Percentiles rank a stretch among this genome's conserved stretches.
Conservation (phyloP, 176 grass and related monocot genomes). For the Aegilops longissima region DNA sequence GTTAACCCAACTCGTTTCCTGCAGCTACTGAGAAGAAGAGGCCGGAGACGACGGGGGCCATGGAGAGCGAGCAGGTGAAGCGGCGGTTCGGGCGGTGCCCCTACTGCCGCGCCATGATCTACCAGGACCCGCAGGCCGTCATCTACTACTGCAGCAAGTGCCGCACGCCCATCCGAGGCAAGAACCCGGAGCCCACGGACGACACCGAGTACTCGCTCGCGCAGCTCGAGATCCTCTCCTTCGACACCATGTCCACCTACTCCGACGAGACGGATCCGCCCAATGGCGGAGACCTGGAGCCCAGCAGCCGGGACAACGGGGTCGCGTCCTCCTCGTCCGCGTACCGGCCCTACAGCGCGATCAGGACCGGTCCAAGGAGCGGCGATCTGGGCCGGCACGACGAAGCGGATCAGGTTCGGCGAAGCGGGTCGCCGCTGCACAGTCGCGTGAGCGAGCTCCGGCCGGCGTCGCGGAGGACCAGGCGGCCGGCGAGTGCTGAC, state of each 20-base stretch:
- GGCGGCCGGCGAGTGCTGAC: conserved; percentile 25
- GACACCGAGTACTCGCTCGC: conserved; percentile 45
- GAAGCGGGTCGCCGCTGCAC: conserved; percentile 11
- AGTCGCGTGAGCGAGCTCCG: conserved; percentile 36
- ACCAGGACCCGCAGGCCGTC: conserved; percentile 53
- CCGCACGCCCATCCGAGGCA: conserved; percentile 55
- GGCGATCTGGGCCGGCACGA: not conserved
- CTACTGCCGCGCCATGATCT: conserved; percentile 68
- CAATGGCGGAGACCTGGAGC: not conserved
- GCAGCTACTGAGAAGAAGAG: not conserved
- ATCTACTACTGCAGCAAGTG: conserved; percentile 66
- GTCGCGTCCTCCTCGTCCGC: conserved; percentile 9
- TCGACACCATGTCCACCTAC: conserved; percentile 40
- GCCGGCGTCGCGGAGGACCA: conserved; percentile 41
- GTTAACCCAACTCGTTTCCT: not conserved
- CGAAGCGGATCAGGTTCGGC: not conserved
- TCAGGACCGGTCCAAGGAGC: conserved; percentile 22
- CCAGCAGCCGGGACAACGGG: not conserved
- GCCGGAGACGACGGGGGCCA: not conserved
- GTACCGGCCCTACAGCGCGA: conserved; percentile 16
- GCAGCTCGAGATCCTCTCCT: conserved; percentile 63
- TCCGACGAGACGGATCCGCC: conserved; percentile 42
- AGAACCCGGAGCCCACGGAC: conserved; percentile 46
- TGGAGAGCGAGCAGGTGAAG: conserved; percentile 40
- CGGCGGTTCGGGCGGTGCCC: conserved; percentile 59